Conservation (phyloP, 345 rosid species). For the Gossypium thurberi region DNA sequence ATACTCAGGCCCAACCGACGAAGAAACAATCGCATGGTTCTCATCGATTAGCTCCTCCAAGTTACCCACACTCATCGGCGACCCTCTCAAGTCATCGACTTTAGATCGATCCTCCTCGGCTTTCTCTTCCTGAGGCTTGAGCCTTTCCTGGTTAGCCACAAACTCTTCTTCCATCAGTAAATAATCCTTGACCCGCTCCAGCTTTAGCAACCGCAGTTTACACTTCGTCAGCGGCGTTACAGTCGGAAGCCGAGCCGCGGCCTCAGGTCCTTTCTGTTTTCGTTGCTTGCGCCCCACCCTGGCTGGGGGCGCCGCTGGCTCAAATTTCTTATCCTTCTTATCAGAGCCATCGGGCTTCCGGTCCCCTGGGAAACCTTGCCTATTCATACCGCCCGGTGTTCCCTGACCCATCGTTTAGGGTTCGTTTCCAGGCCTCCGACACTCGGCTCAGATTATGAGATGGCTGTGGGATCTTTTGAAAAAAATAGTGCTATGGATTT, state of each 20-base stretch:
- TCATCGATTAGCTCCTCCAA: constrained; percentile 94
- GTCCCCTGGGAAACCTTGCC: constrained; percentile 57
- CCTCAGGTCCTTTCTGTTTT: constrained; percentile 85
- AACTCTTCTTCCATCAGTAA: constrained; percentile 95
- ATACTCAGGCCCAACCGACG: constrained; percentile 93
- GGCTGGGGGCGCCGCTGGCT: constrained; percentile 85
- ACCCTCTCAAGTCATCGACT: constrained; percentile 87
- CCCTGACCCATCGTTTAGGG: constrained; percentile 68
- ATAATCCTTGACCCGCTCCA: constrained; percentile 87
- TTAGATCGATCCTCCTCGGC: constrained; percentile 92
- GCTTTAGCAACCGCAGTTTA: constrained; percentile 69
- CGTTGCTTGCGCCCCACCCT: constrained; percentile 88
- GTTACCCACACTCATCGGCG: constrained; percentile 96
- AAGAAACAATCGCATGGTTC: constrained; percentile 91
- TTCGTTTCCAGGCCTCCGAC: background rate
- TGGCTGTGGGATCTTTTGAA: background rate
- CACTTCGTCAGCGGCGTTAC: constrained; percentile 88
- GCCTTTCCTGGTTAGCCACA: constrained; percentile 79
- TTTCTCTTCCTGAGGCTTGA: constrained; percentile 95
- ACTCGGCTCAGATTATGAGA: background rate
- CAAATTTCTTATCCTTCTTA: constrained; percentile 91
- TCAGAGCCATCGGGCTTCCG: constrained; percentile 66
- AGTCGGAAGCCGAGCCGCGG: constrained; percentile 81
- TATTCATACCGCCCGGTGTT: constrained; percentile 72
- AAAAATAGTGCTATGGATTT: background rate